Conservation (phyloP, 2,329 filamentous ascomycete species). For the Aspergillus brunneoviolaceus region DNA sequence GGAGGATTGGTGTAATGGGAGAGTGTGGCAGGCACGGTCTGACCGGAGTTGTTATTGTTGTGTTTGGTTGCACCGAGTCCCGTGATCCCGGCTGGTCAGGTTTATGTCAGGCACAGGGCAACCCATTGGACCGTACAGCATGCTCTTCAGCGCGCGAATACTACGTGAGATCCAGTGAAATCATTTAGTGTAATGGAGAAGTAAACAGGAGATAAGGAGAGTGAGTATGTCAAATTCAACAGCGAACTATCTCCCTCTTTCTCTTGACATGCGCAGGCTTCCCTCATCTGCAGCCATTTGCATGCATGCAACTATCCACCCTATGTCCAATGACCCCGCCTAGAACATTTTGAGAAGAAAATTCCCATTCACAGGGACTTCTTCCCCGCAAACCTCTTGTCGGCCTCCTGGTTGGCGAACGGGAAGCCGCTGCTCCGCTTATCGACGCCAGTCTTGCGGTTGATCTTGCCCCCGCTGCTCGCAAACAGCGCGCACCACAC, state of each 20-base stretch:
- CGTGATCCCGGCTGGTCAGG: background rate
- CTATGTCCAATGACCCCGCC: background rate
- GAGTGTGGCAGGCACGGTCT: constrained; percentile 2
- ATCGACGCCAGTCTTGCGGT: constrained; percentile 63
- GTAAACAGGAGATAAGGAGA: background rate
- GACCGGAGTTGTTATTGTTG: background rate
- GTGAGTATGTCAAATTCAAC: background rate
- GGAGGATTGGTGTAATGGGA: background rate
- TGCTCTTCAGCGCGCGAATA: background rate
- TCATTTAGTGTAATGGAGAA: background rate
- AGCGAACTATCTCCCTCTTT: background rate
- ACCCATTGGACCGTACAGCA: background rate
- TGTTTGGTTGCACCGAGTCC: background rate
- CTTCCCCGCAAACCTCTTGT: constrained; percentile 49
- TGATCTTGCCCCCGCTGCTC: constrained; percentile 57
- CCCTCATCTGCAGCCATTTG: background rate
- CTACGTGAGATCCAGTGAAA: background rate
- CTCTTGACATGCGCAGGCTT: background rate
- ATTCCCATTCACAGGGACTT: constrained; percentile 8
- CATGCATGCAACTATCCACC: background rate
- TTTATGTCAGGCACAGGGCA: background rate
- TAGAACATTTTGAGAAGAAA: no score
- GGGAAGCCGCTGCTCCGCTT: constrained; percentile 67
- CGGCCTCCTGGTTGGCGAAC: constrained; percentile 61
- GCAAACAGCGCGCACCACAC: constrained; percentile 65